Percentiles rank a stretch among this genome's conserved stretches.
Evolutionary conservation across 202 grass and related monocot species (phyloP).

Genomic region (Zoysia matrella): DNA sequence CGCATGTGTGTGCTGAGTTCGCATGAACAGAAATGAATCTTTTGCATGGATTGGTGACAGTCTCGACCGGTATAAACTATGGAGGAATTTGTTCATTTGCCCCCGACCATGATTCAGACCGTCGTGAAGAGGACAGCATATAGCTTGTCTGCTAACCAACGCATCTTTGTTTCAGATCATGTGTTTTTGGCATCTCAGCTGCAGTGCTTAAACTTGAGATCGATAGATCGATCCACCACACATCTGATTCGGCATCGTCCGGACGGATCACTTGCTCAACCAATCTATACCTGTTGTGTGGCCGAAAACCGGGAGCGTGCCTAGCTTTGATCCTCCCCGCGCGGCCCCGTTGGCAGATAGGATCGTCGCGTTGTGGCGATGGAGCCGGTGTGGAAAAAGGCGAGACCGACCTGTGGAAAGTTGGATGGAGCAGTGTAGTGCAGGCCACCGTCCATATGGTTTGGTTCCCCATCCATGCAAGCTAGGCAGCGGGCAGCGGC

Average conservation of each 20-base stretch:
- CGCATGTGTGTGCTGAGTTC: not conserved
- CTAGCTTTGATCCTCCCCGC: not conserved
- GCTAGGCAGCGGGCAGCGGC: not conserved
- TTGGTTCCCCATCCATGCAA: constrained; percentile 10
- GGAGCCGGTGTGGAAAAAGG: constrained; percentile 18
- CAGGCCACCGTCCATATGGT: not conserved
- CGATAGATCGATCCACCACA: not conserved
- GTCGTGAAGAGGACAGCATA: not conserved
- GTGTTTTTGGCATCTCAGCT: too few relatives aligned
- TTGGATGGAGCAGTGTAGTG: too few relatives aligned
- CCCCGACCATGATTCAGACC: constrained; percentile 22
- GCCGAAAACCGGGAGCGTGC: constrained; percentile 16
- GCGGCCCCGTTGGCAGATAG: constrained; percentile 39
- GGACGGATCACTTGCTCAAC: not conserved
- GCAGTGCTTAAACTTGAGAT: not conserved
- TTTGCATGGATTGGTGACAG: constrained; percentile 27
- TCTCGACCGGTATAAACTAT: constrained; percentile 2
- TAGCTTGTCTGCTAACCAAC: not conserved
- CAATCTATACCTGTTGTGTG: constrained; percentile 27
- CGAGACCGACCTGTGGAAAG: constrained; percentile 29
- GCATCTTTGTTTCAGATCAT: too few relatives aligned
- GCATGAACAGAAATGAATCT: constrained; percentile 17
- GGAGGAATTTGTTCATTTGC: constrained; percentile 15
- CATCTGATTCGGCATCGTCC: not conserved
- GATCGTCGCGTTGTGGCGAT: constrained; percentile 41